phyloP scores from a whole-genome alignment of 164 flowering plant species.

The Akebia trifoliata region DNA sequence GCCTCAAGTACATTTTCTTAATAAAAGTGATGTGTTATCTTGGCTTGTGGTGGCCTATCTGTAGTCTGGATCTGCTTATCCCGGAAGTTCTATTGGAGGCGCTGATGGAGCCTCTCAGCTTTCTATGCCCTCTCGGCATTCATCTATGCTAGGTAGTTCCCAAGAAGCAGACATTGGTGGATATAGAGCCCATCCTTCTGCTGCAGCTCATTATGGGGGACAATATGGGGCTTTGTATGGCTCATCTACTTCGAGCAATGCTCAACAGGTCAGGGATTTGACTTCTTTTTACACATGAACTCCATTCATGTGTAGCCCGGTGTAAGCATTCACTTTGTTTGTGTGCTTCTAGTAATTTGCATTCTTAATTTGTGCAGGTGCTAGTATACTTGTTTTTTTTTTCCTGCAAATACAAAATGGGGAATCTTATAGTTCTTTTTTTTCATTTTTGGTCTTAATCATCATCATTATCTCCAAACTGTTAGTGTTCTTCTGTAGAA shows the following conservation, averaged over 20 bases:
- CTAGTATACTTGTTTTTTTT: no score
- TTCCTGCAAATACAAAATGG: no score
- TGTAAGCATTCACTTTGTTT: background rate
- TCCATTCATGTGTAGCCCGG: background rate
- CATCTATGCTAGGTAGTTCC: slow-evolving; percentile 45
- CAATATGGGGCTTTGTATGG: slow-evolving; percentile 74
- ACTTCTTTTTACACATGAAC: slow-evolving; percentile 1
- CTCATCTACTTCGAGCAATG: slow-evolving; percentile 41
- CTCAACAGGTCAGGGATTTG: slow-evolving; percentile 52
- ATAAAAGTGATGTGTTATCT: background rate
- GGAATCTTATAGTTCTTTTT: no score
- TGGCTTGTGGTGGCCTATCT: slow-evolving; percentile 6
- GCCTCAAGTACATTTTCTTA: background rate
- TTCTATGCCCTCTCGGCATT: slow-evolving; percentile 46
- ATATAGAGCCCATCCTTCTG: slow-evolving; percentile 52
- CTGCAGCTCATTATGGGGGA: slow-evolving; percentile 63
- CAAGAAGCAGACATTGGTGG: slow-evolving; percentile 66
- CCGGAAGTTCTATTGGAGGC: slow-evolving; percentile 48
- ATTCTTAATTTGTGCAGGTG: no score
- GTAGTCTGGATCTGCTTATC: slow-evolving; percentile 48
- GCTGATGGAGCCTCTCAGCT: slow-evolving; percentile 47
- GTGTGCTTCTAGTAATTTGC: background rate
- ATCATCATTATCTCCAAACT: no score
- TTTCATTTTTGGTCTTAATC: no score
- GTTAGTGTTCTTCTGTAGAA: no score